Evolutionary conservation across 305 asterid genomes (phyloP).

Genomic region (Ruellia speciosa): DNA sequence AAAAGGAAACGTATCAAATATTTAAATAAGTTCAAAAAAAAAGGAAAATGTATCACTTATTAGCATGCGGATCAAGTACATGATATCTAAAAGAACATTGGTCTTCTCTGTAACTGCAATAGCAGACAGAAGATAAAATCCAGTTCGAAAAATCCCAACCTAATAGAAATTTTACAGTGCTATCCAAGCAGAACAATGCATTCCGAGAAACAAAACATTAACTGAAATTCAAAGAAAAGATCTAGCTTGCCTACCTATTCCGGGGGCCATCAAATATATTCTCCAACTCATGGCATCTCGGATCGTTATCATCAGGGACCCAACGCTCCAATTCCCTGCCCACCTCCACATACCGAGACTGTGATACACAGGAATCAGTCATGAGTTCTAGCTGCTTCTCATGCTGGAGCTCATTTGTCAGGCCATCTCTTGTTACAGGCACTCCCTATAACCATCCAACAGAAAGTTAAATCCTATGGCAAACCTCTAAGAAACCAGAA

Average conservation of each 20-base stretch:
- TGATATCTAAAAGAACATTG: neutral
- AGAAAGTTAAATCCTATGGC: neutral
- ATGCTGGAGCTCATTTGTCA: conserved; percentile 47
- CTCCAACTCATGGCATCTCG: conserved; percentile 63
- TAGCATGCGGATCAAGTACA: too few relatives aligned
- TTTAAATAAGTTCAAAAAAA: too few relatives aligned
- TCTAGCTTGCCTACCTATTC: conserved; percentile 54
- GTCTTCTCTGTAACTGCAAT: neutral
- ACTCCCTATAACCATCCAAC: conserved; percentile 58
- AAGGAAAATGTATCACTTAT: too few relatives aligned
- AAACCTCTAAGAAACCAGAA: conserved; percentile 10
- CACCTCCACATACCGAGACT: conserved; percentile 50
- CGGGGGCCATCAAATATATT: conserved; percentile 69
- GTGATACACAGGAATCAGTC: conserved; percentile 89
- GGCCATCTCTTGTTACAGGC: conserved; percentile 55
- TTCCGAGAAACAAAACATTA: neutral
- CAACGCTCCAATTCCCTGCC: conserved; percentile 86
- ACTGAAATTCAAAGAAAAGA: neutral
- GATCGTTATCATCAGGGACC: conserved; percentile 85
- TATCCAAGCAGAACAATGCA: neutral
- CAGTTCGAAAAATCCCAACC: neutral
- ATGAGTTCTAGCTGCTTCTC: conserved; percentile 71
- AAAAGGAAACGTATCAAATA: too few relatives aligned
- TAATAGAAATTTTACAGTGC: neutral
- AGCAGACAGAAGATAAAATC: neutral